Conservation (phyloP, 2,329 filamentous ascomycete genomes). For the Neocucurbitaria cava region DNA sequence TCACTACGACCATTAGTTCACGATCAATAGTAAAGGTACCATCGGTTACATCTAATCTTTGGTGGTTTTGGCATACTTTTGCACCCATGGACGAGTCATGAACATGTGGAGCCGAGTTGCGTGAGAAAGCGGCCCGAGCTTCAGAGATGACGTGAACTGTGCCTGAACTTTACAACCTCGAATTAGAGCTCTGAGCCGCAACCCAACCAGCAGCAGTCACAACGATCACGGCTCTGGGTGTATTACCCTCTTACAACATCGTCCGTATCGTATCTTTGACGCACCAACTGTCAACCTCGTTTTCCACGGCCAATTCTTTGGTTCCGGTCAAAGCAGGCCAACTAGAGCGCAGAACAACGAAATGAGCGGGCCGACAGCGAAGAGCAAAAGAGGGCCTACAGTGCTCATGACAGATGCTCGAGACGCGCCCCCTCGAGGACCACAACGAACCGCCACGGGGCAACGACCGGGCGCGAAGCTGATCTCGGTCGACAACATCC, state of each 20-base stretch:
- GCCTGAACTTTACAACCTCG: constrained; percentile 14
- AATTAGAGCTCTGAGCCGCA: neutral
- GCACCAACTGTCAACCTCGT: neutral
- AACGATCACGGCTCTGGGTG: neutral
- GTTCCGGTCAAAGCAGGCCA: constrained; percentile 8
- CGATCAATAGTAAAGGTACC: neutral
- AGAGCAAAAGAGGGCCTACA: constrained; percentile 49
- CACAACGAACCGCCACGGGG: constrained; percentile 24
- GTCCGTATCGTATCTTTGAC: neutral
- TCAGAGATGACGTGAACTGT: constrained; percentile 27
- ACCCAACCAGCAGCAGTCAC: neutral
- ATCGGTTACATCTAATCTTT: neutral
- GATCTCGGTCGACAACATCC: constrained; percentile 90
- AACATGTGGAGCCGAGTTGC: constrained; percentile 12
- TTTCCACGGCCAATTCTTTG: neutral
- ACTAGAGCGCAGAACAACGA: constrained; percentile 17
- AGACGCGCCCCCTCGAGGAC: constrained; percentile 50
- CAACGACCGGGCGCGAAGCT: constrained; percentile 65
- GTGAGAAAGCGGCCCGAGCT: constrained; percentile 17
- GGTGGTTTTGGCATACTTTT: constrained; percentile 6
- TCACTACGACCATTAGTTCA: neutral
- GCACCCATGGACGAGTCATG: constrained; percentile 12
- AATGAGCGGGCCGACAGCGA: constrained; percentile 44
- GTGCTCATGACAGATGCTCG: constrained; percentile 63
- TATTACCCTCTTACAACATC: neutral